These are phyloP conservation scores for Tephrocybe sp. DNA, from an alignment of 768 basidiomycete genomes.

Conservation along the genomic window DNA sequence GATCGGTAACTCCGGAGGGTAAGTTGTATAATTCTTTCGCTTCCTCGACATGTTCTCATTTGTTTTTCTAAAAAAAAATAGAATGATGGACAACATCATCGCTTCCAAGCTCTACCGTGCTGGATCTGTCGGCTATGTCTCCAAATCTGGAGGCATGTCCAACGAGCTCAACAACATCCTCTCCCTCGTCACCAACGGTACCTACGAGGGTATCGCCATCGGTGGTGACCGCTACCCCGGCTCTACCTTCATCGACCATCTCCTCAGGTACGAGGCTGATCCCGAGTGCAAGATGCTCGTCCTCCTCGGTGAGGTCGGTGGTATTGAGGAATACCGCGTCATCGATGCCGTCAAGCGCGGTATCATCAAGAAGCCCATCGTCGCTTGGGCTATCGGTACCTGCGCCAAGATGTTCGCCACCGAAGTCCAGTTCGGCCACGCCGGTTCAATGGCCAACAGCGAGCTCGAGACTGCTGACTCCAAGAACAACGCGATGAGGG, in stretches of 20 bases:
- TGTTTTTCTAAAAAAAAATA: constrained; percentile 22
- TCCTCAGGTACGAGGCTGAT: constrained; percentile 95
- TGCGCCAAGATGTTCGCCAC: constrained; percentile 99
- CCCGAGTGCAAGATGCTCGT: constrained; percentile 99
- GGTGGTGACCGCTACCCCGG: constrained; percentile 99
- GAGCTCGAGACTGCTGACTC: constrained; percentile 97
- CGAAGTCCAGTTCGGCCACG: constrained; percentile 99
- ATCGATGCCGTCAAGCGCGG: constrained; percentile 96
- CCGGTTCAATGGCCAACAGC: constrained; percentile 97
- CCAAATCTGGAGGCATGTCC: constrained; percentile 99
- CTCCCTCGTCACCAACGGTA: constrained; percentile 92
- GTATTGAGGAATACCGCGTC: constrained; percentile 98
- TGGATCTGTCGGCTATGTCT: constrained; percentile 97
- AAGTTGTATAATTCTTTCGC: constrained; percentile 25
- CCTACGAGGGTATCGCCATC: constrained; percentile 99
- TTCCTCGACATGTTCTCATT: background rate
- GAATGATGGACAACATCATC: constrained; percentile 99
- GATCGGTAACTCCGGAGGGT: constrained; percentile 99
- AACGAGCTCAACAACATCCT: constrained; percentile 99
- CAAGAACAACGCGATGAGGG: constrained; percentile 94
- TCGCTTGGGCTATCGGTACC: constrained; percentile 99
- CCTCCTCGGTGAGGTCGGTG: constrained; percentile 97
- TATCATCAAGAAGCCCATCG: constrained; percentile 95
- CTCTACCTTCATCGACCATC: constrained; percentile 97
- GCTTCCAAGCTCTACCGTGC: constrained; percentile 97